Percentiles rank a stretch among this genome's conserved stretches.
These are phyloP conservation scores for Xylariaceae sp. DNA, from an alignment of 2,329 filamentous ascomycete genomes.

Conservation along the genomic window DNA sequence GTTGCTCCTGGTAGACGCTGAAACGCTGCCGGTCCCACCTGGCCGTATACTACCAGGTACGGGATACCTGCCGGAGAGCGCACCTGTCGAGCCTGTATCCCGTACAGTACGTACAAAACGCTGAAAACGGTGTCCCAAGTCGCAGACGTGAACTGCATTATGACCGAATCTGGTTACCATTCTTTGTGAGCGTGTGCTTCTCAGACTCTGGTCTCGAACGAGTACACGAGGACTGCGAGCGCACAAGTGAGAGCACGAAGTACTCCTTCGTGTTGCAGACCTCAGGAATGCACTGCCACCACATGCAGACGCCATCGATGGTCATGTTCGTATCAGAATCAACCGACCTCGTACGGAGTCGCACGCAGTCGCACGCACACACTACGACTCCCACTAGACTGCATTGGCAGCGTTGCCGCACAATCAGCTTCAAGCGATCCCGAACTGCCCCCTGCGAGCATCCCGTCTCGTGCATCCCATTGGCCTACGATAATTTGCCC, in stretches of 20 bases:
- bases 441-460: not conserved
- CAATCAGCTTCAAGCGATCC: not conserved
- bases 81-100: too few species aligned
- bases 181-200: not conserved
- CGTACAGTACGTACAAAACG: not conserved
- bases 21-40: too few species aligned
- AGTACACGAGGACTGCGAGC: too few species aligned
- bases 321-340: not conserved
- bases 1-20: too few species aligned
- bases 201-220: too few species aligned
- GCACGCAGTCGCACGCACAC: too few species aligned
- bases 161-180: not conserved
- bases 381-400: not conserved
- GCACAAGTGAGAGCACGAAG: not conserved
- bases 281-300: not conserved
- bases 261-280: not conserved
- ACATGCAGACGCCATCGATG: not conserved
- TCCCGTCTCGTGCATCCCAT: not conserved
- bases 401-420: not conserved
- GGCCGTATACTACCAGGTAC: too few species aligned
- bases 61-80: too few species aligned
- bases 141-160: not conserved
- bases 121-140: not conserved
- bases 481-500: not conserved
- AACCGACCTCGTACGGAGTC: too few species aligned